Conservation (phyloP, 805 yeast genomes). For the Pichia nanzhaoensis region DNA sequence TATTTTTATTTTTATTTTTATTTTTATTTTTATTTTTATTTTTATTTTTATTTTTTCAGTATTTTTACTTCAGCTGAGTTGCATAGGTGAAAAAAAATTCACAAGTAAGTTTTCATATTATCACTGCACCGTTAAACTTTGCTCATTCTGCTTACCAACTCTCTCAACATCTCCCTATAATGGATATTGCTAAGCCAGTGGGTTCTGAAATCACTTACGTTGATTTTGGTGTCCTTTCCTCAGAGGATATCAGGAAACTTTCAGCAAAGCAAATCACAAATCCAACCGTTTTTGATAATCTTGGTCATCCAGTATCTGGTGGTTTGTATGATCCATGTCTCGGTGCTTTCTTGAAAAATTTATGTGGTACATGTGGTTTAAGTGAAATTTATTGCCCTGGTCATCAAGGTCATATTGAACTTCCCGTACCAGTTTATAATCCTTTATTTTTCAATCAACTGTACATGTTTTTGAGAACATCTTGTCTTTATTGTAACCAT, state of each 20-base stretch:
- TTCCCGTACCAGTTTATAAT: constrained; percentile 92
- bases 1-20: too few relatives aligned
- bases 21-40: not conserved
- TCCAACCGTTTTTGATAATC: constrained; percentile 90
- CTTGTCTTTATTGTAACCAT: constrained; percentile 87
- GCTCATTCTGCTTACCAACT: too few relatives aligned
- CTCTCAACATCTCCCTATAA: constrained; percentile 27
- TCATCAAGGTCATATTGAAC: constrained; percentile 95
- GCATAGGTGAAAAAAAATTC: too few relatives aligned
- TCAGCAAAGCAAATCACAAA: constrained; percentile 95
- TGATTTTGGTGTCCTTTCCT: constrained; percentile 79
- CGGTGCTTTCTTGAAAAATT: constrained; percentile 86
- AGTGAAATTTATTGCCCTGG: constrained; percentile 96
- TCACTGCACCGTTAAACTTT: too few relatives aligned
- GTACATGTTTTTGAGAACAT: constrained; percentile 72
- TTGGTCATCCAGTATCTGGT: constrained; percentile 92
- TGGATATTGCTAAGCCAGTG: constrained; percentile 96
- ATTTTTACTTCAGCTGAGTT: too few relatives aligned
- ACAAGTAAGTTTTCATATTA: too few relatives aligned
- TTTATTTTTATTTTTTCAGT: too few relatives aligned
- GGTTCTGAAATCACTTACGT: constrained; percentile 91
- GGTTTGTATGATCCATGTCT: constrained; percentile 93
- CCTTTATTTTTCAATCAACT: constrained; percentile 91
- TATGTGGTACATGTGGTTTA: constrained; percentile 93
- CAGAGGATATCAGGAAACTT: constrained; percentile 75